Evolutionary conservation across 495 filamentous ascomycete genomes (phyloP), one percentile per base, ranked within the genome.

Genomic region (Jackrogersella multiformis): DNA sequence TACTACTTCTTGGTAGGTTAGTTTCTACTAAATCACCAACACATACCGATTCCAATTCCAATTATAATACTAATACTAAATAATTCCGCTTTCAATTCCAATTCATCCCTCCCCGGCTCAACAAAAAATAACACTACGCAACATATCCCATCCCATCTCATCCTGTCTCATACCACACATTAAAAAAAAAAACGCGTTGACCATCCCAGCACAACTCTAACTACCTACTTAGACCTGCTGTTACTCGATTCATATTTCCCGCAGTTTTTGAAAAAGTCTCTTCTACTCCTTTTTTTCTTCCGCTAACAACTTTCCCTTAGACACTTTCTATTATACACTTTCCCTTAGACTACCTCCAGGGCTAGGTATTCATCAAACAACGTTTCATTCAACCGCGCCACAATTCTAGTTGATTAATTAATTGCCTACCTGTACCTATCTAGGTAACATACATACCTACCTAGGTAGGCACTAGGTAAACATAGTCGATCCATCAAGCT

Each of bases 131-230:
- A 51, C 55, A 41, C 39, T 9, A 56, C 42, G 23, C 46, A 60
- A 49, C 39, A 61, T 35, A 49, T 35, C 4, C 4, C 32, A 35
- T 4, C 28, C 3, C 28, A 30, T 30, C 28, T 4, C 4, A 16
- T 9, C 6, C 16, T 4, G 41, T 16, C 20, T 21, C 42, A 46
- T 28, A 45, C 45, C 2, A 62, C 42, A 46, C 42, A 61, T 34
- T 10, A 59, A 45, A 66, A 54, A 53, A 28, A 59, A 49, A 69
- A 59, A 63, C 66, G 66, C 66, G 59, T 69, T 69, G 60, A 56
- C 66, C 55, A 69, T 63, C 46, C 52, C 34, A 38, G 54, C 48
- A 61, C 54, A 58, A 56, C 39, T 66, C 32, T 57, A 28, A 52
- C 60, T 64, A 49, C 24, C 42, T 21, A 46, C 18, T 23, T 44